Conservation (phyloP, 1,284 basidiomycete species). For the Chalciporus sp. region DNA sequence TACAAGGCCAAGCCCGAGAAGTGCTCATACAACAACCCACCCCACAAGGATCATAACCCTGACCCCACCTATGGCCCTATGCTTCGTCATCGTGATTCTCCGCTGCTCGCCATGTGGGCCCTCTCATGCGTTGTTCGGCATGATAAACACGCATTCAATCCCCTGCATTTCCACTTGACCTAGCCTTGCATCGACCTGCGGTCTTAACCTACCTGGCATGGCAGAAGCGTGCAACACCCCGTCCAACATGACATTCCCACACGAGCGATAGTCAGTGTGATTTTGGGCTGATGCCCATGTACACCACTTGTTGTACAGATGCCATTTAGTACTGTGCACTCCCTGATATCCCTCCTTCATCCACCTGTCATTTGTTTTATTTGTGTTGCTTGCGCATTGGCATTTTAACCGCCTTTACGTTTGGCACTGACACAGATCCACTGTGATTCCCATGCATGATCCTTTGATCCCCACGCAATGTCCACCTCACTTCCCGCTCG, state of each 20-base stretch:
- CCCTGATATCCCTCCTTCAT: conserved; percentile 21
- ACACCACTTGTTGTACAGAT: conserved; percentile 29
- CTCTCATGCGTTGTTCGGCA: conserved; percentile 5
- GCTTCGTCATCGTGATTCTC: conserved; percentile 1
- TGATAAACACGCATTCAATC: conserved; percentile 7
- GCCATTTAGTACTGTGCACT: conserved; percentile 21
- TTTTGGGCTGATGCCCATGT: conserved; percentile 19
- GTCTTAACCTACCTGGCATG: conserved; percentile 12
- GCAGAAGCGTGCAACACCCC: conserved; percentile 5
- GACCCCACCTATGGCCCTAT: not conserved
- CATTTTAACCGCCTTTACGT: conserved; percentile 15
- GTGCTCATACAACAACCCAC: conserved; percentile 50
- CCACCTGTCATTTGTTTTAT: conserved; percentile 26
- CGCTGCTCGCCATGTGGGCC: conserved; percentile 10
- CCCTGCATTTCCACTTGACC: conserved; percentile 3
- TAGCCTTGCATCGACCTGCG: conserved; percentile 8
- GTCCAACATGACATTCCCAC: conserved; percentile 3
- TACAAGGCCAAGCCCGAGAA: conserved; percentile 42
- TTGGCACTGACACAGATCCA: conserved; percentile 13
- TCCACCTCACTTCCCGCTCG: conserved; percentile 12
- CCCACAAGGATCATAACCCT: conserved; percentile 43
- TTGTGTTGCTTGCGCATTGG: conserved; percentile 22
- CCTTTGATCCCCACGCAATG: conserved; percentile 5
- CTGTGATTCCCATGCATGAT: conserved; percentile 10
- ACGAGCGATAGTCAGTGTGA: conserved; percentile 18